Evolutionary conservation across 257 asterid species (phyloP).

Genomic region (Rauvolfia tetraphylla): DNA sequence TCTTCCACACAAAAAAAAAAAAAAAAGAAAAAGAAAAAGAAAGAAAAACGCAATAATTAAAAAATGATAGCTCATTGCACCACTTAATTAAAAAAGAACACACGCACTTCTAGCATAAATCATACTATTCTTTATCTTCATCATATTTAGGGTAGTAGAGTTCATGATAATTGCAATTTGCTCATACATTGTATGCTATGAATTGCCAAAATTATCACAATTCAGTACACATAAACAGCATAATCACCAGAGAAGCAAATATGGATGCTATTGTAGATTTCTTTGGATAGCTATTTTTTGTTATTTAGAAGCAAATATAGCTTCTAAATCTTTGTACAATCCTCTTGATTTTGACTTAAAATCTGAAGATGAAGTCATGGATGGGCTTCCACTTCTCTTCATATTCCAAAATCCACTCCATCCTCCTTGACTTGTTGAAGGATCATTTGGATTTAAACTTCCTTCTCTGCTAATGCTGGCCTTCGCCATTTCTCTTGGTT

Average conservation of each 20-base stretch:
- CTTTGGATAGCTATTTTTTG: conserved; percentile 13
- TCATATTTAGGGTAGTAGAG: too few relatives aligned
- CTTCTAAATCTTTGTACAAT: conserved; percentile 72
- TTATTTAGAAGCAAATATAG: conserved; percentile 77
- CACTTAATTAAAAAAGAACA: too few relatives aligned
- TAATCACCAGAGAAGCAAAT: background rate
- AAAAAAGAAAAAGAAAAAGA: too few relatives aligned
- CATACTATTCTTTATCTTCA: too few relatives aligned
- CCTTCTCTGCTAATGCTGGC: conserved; percentile 66
- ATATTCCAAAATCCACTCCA: conserved; percentile 65
- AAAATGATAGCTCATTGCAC: too few relatives aligned
- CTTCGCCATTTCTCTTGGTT: conserved; percentile 69
- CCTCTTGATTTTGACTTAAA: conserved; percentile 57
- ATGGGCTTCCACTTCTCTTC: conserved; percentile 73
- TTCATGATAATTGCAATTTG: too few relatives aligned
- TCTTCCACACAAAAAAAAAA: too few relatives aligned
- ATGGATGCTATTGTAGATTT: conserved; percentile 20
- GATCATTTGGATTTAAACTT: conserved; percentile 37
- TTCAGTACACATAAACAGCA: background rate
- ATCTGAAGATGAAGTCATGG: conserved; percentile 56
- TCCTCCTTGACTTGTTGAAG: conserved; percentile 55
- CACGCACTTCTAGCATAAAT: too few relatives aligned
- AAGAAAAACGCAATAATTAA: too few relatives aligned
- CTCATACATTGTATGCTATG: too few relatives aligned
- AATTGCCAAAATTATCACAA: too few relatives aligned